phyloP scores from a whole-genome alignment of 2,329 filamentous ascomycete genomes.

The Alternaria sp. region DNA sequence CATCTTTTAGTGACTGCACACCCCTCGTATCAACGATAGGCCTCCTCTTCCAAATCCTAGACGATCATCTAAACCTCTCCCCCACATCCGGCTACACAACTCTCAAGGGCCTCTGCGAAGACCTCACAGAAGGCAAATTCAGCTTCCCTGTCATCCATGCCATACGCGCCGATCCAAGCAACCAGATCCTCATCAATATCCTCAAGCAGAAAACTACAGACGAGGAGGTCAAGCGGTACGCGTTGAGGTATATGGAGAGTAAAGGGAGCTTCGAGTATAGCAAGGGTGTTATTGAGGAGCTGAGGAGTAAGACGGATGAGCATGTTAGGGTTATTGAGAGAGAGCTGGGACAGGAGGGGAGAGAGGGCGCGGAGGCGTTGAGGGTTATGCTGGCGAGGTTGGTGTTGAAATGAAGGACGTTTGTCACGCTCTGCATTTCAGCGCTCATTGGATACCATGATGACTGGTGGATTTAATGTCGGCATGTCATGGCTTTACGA shows the following conservation, averaged over 20 bases:
- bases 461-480: not conserved
- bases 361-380: constrained; percentile 51
- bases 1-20: constrained; percentile 70
- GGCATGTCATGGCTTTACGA: not conserved
- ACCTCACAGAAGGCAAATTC: constrained; percentile 96
- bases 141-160: constrained; percentile 95
- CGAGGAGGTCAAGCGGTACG: constrained; percentile 89
- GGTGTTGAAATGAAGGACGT: constrained; percentile 35
- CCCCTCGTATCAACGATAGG: constrained; percentile 87
- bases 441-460: not conserved
- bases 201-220: constrained; percentile 88
- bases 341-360: constrained; percentile 49
- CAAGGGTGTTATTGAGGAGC: constrained; percentile 63
- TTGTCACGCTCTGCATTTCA: not conserved
- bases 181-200: constrained; percentile 88
- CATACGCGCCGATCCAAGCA: constrained; percentile 77
- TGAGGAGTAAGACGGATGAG: constrained; percentile 55
- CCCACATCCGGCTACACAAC: constrained; percentile 69
- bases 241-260: constrained; percentile 87
- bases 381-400: constrained; percentile 54
- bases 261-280: constrained; percentile 93
- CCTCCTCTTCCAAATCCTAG: constrained; percentile 88
- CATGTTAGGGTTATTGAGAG: constrained; percentile 54
- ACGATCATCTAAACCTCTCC: constrained; percentile 90
- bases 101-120: constrained; percentile 95